Percentiles rank a stretch among this genome's conserved stretches.
Evolutionary conservation across 352 stramenopile species (phyloP).

Genomic region (Phytophthora sansomeana): DNA sequence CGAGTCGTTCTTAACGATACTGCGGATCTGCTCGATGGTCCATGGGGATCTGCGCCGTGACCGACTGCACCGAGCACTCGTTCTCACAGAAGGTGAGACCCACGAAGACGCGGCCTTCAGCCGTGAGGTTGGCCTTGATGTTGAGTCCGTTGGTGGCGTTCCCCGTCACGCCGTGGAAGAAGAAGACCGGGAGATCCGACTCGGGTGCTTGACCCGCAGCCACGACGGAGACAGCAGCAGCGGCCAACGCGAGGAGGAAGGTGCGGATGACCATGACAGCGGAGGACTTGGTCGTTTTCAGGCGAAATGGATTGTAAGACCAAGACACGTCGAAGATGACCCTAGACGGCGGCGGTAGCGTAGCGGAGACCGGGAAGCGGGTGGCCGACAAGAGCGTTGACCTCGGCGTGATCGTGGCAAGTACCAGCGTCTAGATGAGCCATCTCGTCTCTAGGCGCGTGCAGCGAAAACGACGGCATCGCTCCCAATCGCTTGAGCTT

Average conservation of each 20-base stretch:
- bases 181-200: constrained; percentile 48
- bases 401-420: background rate
- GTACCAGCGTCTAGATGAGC: constrained; percentile 3
- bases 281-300: too few relatives aligned
- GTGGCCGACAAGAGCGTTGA: background rate
- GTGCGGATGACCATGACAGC: constrained; percentile 23
- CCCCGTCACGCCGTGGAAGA: constrained; percentile 57
- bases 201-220: constrained; percentile 15
- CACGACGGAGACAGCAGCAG: constrained; percentile 2
- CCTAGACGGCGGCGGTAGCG: too few relatives aligned
- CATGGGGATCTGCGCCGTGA: constrained; percentile 49
- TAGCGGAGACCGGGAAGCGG: constrained; percentile 14
- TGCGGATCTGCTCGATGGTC: constrained; percentile 54
- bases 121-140: constrained; percentile 43
- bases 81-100: constrained; percentile 39
- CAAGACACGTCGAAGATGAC: background rate
- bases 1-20: constrained; percentile 38
- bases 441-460: background rate
- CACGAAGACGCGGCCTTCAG: constrained; percentile 40
- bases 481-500: too few relatives aligned
- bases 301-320: constrained; percentile 25
- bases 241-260: background rate
- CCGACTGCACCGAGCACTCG: constrained; percentile 3
- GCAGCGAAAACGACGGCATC: too few relatives aligned
- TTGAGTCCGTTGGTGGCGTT: constrained; percentile 34